Base-by-base conservation (phyloP, 2,329 filamentous ascomycete species). In the Cadophora gregata region DNA sequence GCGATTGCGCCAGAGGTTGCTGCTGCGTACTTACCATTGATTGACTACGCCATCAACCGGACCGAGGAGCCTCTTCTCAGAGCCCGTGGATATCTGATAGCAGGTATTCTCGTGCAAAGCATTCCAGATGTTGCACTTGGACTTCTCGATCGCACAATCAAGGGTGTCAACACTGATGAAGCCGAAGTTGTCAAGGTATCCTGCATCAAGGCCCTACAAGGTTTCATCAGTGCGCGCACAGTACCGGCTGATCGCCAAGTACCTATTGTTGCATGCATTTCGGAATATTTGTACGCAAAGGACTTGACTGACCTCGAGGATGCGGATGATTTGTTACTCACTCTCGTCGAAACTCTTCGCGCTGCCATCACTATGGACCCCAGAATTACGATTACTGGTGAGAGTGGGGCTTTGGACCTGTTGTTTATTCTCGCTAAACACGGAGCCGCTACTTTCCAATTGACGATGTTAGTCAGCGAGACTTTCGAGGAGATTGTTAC, bases 151-250 rank as follows among this genome's bases (percentile, higher is more conserved):
- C 86, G 85, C 38, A 90, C 92, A 1, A 85, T 98, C 62, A 87
- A 90, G 60, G 89, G 90, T 8, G 92, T 97, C 71, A 88, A 87
- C 10, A 83, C 83, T 42, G 94, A 97, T 71, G 82, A 88, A 24
- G 91, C 92, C 0, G 94, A 97, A 77, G 88, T 98, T 42, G 95
- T 98, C 51, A 93, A 96, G 78, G 94, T 97, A 21, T 90, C 95
- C 24, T 97, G 93, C 75, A 91, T 98, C 74, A 94, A 95, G 77
- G 90, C 93, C 1, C 80, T 97, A 42, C 93, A 97, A 74, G 85
- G 85, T 19, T 85, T 89, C 66, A 83, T 89, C 61, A 82, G 80
- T 67, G 82, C 75, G 2, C 77, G 85, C 79, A 75, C 82, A 82
- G 80, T 85, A 2, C 75, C 80, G 7, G 74, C 78, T 8, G 85